phyloP scores from a whole-genome alignment of 495 filamentous ascomycete species.

The Podospora fimiseda region DNA sequence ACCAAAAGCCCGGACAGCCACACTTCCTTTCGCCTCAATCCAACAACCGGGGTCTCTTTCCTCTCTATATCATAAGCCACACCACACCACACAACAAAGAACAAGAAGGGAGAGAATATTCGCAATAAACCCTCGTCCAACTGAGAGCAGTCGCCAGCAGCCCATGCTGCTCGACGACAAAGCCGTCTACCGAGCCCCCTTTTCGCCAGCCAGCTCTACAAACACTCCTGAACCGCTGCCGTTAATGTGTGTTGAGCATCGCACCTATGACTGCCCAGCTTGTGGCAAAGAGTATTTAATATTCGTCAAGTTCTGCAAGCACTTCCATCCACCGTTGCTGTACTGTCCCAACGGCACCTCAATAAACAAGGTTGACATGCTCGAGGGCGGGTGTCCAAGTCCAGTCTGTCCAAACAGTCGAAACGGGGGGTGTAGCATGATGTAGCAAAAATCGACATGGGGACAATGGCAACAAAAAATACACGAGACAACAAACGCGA shows the following conservation, averaged over 20 bases:
- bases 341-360: constrained; percentile 34
- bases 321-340: constrained; percentile 39
- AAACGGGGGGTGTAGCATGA: constrained; percentile 40
- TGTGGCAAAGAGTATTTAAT: constrained; percentile 47
- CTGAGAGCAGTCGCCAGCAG: constrained; percentile 2
- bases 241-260: constrained; percentile 49
- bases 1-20: not conserved
- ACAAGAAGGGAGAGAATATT: not conserved
- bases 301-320: constrained; percentile 44
- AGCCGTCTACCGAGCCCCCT: not conserved
- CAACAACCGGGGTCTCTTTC: not conserved
- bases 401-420: constrained; percentile 45
- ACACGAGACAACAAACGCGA: not conserved
- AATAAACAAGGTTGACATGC: constrained; percentile 33
- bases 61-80: constrained; percentile 3
- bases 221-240: constrained; percentile 11
- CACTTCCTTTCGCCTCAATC: not conserved
- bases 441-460: constrained; percentile 22
- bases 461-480: constrained; percentile 2
- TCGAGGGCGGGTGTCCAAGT: constrained; percentile 43
- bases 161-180: constrained; percentile 15
- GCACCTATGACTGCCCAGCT: constrained; percentile 42
- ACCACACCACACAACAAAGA: not conserved
- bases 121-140: not conserved
- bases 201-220: not conserved